phyloP scores from a whole-genome alignment of 2,329 filamentous ascomycete species.

The Periconia macrospinosa region DNA sequence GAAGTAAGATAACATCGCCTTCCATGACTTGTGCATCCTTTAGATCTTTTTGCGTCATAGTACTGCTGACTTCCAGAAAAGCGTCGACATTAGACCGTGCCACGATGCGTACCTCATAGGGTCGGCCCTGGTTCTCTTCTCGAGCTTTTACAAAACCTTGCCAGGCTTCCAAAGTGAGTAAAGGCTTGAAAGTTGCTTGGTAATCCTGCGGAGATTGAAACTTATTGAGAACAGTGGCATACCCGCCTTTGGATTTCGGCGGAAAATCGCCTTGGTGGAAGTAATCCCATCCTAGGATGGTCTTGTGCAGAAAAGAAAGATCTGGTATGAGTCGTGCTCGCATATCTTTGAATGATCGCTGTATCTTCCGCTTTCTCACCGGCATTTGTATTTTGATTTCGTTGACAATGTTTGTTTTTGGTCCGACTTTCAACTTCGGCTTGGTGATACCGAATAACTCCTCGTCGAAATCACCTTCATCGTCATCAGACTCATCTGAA shows the following conservation, averaged over 20 bases:
- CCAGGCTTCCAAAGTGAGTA: slow-evolving; percentile 93
- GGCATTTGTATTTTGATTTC: slow-evolving; percentile 59
- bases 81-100: slow-evolving; percentile 89
- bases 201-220: slow-evolving; percentile 80
- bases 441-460: slow-evolving; percentile 66
- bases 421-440: slow-evolving; percentile 46
- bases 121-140: slow-evolving; percentile 78
- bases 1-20: slow-evolving; percentile 87
- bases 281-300: slow-evolving; percentile 91
- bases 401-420: slow-evolving; percentile 41
- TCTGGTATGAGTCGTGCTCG: slow-evolving; percentile 88
- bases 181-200: slow-evolving; percentile 84
- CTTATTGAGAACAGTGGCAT: slow-evolving; percentile 73
- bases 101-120: slow-evolving; percentile 85
- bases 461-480: slow-evolving; percentile 60
- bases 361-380: slow-evolving; percentile 79
- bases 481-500: slow-evolving; percentile 64
- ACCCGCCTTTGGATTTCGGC: slow-evolving; percentile 69
- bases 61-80: slow-evolving; percentile 88
- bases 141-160: slow-evolving; percentile 87
- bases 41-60: slow-evolving; percentile 70
- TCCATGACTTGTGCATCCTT: slow-evolving; percentile 75
- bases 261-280: slow-evolving; percentile 88
- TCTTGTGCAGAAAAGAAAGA: slow-evolving; percentile 80
- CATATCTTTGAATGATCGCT: slow-evolving; percentile 88